Percentiles rank a stretch among this genome's conserved stretches.
Conservation (phyloP, 371 early-diverging fungal genomes). For the Apophysomyces sp. region DNA sequence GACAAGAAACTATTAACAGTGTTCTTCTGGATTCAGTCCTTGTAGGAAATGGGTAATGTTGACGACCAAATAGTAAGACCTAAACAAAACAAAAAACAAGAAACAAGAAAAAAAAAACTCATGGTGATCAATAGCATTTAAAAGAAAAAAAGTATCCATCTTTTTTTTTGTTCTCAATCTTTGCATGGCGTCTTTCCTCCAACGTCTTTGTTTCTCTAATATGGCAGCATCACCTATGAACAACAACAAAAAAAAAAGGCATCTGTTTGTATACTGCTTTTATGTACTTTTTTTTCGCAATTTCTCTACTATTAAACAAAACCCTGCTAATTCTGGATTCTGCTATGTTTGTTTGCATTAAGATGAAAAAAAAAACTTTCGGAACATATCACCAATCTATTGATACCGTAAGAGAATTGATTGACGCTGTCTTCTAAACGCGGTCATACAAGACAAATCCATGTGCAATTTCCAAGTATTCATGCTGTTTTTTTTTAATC, state of each 20-base stretch:
- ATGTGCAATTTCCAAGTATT: not conserved
- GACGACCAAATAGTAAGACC: not conserved
- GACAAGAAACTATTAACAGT: not conserved
- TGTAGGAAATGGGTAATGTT: not conserved
- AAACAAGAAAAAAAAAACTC: too few species aligned
- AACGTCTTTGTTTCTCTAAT: not conserved
- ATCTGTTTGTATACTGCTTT: conserved; percentile 3
- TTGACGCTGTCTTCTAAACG: not conserved
- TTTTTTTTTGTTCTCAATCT: not conserved
- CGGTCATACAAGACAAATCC: not conserved
- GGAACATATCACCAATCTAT: too few species aligned
- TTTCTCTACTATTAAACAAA: not conserved
- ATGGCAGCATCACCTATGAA: conserved; percentile 3
- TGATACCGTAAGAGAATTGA: not conserved
- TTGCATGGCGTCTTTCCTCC: not conserved
- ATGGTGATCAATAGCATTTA: not conserved
- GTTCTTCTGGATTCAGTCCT: conserved; percentile 2
- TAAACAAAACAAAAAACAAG: too few species aligned
- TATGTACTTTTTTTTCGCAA: not conserved
- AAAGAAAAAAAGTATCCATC: conserved; percentile 1
- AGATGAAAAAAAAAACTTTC: too few species aligned
- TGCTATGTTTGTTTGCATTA: too few species aligned
- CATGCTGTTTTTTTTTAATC: conserved; percentile 31
- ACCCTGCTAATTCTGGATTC: not conserved
- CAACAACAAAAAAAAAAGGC: conserved; percentile 1